Evolutionary conservation across 441 rosid species (phyloP).

Genomic region (Gossypium aridum): DNA sequence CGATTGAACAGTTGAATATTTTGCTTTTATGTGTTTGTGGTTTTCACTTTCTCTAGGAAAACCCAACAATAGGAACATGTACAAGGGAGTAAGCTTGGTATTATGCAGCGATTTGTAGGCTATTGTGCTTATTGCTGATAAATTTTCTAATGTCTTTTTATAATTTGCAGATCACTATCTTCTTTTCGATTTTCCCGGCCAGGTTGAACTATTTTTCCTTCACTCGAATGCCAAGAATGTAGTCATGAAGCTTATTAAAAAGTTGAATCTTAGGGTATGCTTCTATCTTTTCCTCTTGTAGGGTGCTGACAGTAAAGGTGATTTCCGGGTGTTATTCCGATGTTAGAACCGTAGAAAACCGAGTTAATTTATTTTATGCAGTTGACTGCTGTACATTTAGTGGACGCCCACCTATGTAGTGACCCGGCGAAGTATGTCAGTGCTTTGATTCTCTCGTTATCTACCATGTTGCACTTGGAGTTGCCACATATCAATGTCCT

Average conservation of each 20-base stretch:
- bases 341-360: constrained; percentile 6
- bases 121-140: neutral
- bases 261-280: constrained; percentile 74
- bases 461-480: constrained; percentile 92
- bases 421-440: constrained; percentile 82
- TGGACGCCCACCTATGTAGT: constrained; percentile 79
- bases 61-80: neutral
- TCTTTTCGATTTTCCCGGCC: constrained; percentile 96
- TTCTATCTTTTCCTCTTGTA: neutral
- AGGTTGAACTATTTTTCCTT: constrained; percentile 83
- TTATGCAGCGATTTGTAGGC: neutral
- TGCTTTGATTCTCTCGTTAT: constrained; percentile 69
- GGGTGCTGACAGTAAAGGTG: neutral
- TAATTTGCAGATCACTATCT: constrained; percentile 78
- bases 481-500: constrained; percentile 85
- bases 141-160: constrained; percentile 6
- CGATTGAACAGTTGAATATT: neutral
- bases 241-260: constrained; percentile 66
- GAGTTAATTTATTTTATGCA: constrained; percentile 29
- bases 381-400: constrained; percentile 85
- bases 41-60: neutral
- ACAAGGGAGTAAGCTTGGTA: neutral
- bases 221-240: constrained; percentile 74
- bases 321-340: constrained; percentile 12
- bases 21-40: neutral